Conservation (phyloP, 1,284 basidiomycete species). For the Pisolithus thermaeus region DNA sequence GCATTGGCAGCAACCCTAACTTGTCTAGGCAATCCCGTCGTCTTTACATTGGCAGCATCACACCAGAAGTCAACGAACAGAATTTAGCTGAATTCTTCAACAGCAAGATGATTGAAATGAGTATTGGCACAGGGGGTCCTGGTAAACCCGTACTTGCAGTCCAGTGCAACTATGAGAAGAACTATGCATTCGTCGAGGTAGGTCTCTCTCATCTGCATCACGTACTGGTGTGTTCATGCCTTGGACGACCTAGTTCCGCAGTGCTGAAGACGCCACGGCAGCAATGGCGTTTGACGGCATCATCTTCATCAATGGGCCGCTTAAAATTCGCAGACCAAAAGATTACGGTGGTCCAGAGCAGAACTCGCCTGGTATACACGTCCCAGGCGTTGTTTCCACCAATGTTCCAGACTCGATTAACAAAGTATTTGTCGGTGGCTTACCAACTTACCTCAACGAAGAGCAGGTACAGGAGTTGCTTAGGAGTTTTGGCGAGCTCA, state of each 20-base stretch:
- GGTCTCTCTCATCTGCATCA: conserved; percentile 14
- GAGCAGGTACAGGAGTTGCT: conserved; percentile 98
- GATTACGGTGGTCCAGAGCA: conserved; percentile 83
- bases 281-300: conserved; percentile 98
- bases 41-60: conserved; percentile 94
- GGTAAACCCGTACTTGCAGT: conserved; percentile 90
- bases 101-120: conserved; percentile 89
- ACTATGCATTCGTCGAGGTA: conserved; percentile 95
- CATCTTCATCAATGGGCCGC: conserved; percentile 85
- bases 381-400: conserved; percentile 92
- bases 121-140: conserved; percentile 71
- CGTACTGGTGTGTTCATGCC: conserved; percentile 5
- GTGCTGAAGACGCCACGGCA: conserved; percentile 91
- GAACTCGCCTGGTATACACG: conserved; percentile 62
- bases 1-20: conserved; percentile 77
- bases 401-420: conserved; percentile 96
- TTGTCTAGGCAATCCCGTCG: conserved; percentile 89
- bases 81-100: conserved; percentile 94
- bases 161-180: conserved; percentile 96
- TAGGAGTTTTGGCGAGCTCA: conserved; percentile 95
- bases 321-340: conserved; percentile 95
- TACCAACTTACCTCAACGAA: conserved; percentile 93
- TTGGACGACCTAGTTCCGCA: conserved; percentile 72
- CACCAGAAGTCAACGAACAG: conserved; percentile 85
- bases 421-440: conserved; percentile 96